phyloP scores from a whole-genome alignment of 2,329 filamentous ascomycete genomes.

The Verticillium nubilum region DNA sequence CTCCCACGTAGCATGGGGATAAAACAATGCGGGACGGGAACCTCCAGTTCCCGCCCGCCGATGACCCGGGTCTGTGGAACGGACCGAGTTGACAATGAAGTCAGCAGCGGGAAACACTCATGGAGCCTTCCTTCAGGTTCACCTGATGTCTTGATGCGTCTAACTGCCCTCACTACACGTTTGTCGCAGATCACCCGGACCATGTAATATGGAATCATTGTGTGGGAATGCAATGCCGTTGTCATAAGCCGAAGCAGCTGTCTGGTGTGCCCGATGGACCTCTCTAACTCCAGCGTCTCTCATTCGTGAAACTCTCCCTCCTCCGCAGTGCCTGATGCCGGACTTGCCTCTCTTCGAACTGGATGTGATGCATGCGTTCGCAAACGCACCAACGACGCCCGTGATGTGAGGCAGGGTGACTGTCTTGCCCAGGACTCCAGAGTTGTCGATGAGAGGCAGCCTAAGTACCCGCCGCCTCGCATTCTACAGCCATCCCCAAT shows the following conservation, averaged over 20 bases:
- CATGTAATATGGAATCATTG: neutral
- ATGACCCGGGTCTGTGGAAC: neutral
- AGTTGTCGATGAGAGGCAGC: slow-evolving; percentile 10
- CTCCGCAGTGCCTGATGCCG: neutral
- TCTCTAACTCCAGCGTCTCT: slow-evolving; percentile 1
- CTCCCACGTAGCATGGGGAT: neutral
- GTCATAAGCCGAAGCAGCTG: slow-evolving; percentile 2
- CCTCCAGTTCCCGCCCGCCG: neutral
- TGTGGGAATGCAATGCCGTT: slow-evolving; percentile 2
- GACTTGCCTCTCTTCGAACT: neutral
- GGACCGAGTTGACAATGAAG: neutral
- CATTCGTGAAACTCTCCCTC: neutral
- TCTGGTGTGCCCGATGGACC: neutral
- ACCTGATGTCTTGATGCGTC: neutral
- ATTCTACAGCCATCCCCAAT: slow-evolving; percentile 2
- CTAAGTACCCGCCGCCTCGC: slow-evolving; percentile 2
- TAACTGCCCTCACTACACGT: neutral
- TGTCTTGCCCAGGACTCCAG: slow-evolving; percentile 5
- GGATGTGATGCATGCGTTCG: neutral
- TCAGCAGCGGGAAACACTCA: neutral
- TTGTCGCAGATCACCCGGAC: neutral
- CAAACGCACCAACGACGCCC: neutral
- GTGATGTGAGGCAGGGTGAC: neutral
- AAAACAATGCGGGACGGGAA: neutral
- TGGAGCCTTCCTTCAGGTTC: neutral